Base-by-base conservation (phyloP, 208 protist species). In the Leishmania amazonensis region DNA sequence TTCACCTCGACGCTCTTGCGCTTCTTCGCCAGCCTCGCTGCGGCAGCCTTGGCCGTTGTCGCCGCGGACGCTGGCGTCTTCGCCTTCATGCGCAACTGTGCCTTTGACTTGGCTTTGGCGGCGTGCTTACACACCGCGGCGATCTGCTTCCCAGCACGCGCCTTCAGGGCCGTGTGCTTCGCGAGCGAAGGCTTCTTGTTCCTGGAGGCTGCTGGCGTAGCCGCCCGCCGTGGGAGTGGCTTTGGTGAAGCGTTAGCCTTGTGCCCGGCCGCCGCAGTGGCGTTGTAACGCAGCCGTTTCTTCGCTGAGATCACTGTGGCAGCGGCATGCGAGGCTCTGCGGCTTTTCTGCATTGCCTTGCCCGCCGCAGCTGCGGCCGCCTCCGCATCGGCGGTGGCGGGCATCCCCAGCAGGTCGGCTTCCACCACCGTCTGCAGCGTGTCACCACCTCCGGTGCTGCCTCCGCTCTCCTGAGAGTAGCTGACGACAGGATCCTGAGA, bases 351-450 rank as follows among this genome's bases (percentile, higher is more conserved):
- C 74, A 45, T 9, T 51, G 58, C 42, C 42, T n/a, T 45, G 28
- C 49, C 42, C 47, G 62, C 75, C 47, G 58, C 53, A 38, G 57
- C 73, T 47, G 54, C 60, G 8, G 81, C 85, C 38, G 79, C 85
- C 28, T 85, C 81, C 8, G 85, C 85, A 65, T 88, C 85, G 6
- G 85, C 85, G 15, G 85, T 86, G 72, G 85, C 85, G 13, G 83
- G 45, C 81, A 88, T 82, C 38, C 83, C 79, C 65, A 88, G 58
- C 67, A 88, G 74, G 31, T 86, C 83, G 4, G 58, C 81, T 31
- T 83, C 81, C 70, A 65, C 45, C 54, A 54, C 76, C 38, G 74
- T 42, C 74, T 28, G 60, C 78, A 78, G 31, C 24, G 77, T 65
- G 21, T 47, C 81, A 54, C 51, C 81, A 54, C 51, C 74, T 4